Evolutionary conservation across 768 basidiomycete species (phyloP).

Genomic region (Tulasnella sp.): DNA sequence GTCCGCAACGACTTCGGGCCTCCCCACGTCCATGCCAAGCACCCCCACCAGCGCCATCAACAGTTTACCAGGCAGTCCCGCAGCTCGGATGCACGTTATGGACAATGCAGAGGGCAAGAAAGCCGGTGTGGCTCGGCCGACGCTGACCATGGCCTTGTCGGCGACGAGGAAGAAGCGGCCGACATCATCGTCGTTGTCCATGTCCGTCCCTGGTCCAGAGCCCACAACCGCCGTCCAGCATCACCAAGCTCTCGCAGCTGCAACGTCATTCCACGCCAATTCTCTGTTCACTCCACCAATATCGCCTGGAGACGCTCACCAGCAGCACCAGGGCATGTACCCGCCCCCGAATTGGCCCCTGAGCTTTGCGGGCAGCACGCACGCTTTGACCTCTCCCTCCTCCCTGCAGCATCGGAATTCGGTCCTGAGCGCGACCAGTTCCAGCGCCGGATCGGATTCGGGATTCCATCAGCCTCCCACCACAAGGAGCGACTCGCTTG

Average conservation of each 20-base stretch:
- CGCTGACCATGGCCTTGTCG: not conserved
- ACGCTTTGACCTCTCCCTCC: not conserved
- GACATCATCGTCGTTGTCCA: conserved; percentile 18
- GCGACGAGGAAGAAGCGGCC: conserved; percentile 12
- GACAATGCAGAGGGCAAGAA: not conserved
- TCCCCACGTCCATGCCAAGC: conserved; percentile 8
- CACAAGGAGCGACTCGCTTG: not conserved
- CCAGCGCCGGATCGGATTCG: conserved; percentile 10
- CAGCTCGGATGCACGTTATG: not conserved
- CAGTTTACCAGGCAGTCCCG: conserved; percentile 16
- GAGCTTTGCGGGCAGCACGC: not conserved
- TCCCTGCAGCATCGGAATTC: not conserved
- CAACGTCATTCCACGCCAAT: not conserved
- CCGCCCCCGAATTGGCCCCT: not conserved
- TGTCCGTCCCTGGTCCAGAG: conserved; percentile 16
- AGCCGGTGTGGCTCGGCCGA: not conserved
- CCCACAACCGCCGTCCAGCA: conserved; percentile 4
- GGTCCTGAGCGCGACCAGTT: not conserved
- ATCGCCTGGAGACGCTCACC: not conserved
- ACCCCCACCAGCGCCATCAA: conserved; percentile 19
- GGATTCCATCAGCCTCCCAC: not conserved
- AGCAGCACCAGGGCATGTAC: not conserved
- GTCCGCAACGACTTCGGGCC: conserved; percentile 12
- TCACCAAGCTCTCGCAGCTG: conserved; percentile 17
- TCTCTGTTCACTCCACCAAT: conserved; percentile 9